Evolutionary conservation across 106 monocot genomes (phyloP).

Genomic region (Dactylorhiza incarnata): DNA sequence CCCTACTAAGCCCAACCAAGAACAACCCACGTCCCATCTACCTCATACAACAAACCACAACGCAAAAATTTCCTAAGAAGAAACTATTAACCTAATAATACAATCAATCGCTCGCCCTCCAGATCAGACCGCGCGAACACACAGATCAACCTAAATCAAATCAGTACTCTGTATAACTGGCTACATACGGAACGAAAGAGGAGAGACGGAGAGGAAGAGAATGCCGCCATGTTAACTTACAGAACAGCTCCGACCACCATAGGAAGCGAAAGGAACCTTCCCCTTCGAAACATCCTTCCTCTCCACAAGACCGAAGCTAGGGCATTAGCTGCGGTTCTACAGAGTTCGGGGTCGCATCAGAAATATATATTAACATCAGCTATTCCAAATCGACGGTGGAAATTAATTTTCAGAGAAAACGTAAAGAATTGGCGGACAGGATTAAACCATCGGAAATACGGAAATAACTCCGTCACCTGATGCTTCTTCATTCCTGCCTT

Average conservation of each 20-base stretch:
- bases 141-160: not conserved
- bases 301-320: not conserved
- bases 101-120: not conserved
- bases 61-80: not conserved
- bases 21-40: not conserved
- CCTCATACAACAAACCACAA: not conserved
- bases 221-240: not conserved
- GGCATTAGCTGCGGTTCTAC: not conserved
- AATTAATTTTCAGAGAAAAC: not conserved
- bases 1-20: not conserved
- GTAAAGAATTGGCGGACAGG: not conserved
- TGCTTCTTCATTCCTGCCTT: conserved; percentile 17
- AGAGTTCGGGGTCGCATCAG: not conserved
- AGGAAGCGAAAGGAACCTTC: conserved; percentile 7
- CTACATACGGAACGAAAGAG: not conserved
- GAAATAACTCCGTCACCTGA: not conserved
- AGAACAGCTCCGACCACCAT: conserved; percentile 10
- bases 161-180: not conserved
- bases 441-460: not conserved
- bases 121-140: not conserved
- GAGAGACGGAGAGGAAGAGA: not conserved
- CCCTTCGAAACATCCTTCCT: conserved; percentile 7
- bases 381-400: not conserved
- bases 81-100: not conserved
- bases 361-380: not conserved